Conservation (phyloP, 805 yeast species). For the Suhomyces faveliae region DNA sequence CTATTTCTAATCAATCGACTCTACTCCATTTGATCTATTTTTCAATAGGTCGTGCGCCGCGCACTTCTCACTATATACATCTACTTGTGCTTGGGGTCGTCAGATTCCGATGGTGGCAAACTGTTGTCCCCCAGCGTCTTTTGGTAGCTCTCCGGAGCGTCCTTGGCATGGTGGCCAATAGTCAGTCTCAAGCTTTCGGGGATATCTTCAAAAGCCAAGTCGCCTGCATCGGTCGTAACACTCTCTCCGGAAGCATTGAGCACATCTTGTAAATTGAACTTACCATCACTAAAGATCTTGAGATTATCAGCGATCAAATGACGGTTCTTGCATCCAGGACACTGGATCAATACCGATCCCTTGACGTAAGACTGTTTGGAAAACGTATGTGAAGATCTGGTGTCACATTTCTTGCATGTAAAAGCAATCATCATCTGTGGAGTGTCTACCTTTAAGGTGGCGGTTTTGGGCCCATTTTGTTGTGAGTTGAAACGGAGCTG, state of each 20-base stretch:
- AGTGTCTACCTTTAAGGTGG: constrained; percentile 56
- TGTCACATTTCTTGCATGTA: constrained; percentile 84
- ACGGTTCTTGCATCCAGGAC: constrained; percentile 87
- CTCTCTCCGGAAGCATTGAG: constrained; percentile 73
- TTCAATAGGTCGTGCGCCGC: constrained; percentile 1
- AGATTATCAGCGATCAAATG: constrained; percentile 82
- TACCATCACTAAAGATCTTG: constrained; percentile 74
- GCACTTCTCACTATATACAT: neutral
- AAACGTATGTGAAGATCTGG: constrained; percentile 84
- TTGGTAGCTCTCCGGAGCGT: constrained; percentile 52
- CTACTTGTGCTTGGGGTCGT: neutral
- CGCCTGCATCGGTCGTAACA: constrained; percentile 62
- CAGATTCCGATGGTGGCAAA: constrained; percentile 2
- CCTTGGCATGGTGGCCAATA: constrained; percentile 68
- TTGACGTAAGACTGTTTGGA: constrained; percentile 86
- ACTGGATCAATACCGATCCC: constrained; percentile 86
- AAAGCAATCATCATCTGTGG: constrained; percentile 86
- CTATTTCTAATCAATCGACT: neutral
- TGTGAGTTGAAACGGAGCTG: neutral
- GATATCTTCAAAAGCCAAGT: constrained; percentile 66
- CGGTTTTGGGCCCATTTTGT: neutral
- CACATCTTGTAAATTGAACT: constrained; percentile 77
- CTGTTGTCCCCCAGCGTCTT: constrained; percentile 10
- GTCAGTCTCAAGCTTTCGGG: constrained; percentile 51
- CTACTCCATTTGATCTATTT: neutral